phyloP scores from a whole-genome alignment of 164 flowering plant species.

The Santalum album region DNA sequence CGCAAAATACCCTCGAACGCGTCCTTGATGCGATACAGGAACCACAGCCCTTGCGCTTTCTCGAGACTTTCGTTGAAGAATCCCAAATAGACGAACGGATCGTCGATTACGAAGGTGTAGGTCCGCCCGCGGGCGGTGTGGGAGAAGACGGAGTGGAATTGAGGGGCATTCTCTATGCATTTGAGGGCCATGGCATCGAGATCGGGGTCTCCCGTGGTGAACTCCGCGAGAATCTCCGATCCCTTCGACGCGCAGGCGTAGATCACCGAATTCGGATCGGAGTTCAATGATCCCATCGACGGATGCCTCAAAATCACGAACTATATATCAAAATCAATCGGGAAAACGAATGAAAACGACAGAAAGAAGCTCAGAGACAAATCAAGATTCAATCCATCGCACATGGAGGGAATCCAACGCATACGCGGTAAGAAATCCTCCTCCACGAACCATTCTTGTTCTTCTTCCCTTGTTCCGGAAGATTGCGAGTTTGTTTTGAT shows the following conservation, averaged over 20 bases:
- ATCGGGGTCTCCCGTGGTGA: constrained; percentile 23
- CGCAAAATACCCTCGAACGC: constrained; percentile 15
- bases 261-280: constrained; percentile 30
- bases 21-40: constrained; percentile 28
- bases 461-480: no score
- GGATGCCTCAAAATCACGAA: no score
- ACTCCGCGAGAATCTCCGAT: constrained; percentile 38
- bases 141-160: constrained; percentile 35
- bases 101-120: constrained; percentile 42
- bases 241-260: constrained; percentile 44
- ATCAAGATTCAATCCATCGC: no score
- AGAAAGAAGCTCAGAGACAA: no score
- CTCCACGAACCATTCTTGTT: no score
- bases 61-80: constrained; percentile 28
- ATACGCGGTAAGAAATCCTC: no score
- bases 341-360: no score
- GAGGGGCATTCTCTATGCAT: constrained; percentile 44
- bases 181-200: constrained; percentile 29
- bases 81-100: constrained; percentile 31
- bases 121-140: constrained; percentile 31
- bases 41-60: constrained; percentile 22
- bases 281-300: constrained; percentile 25
- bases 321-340: no score
- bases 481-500: no score
- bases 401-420: no score